These are phyloP conservation scores for Emericellopsis terricola DNA, from an alignment of 495 filamentous ascomycete species.

Conservation along the genomic window DNA sequence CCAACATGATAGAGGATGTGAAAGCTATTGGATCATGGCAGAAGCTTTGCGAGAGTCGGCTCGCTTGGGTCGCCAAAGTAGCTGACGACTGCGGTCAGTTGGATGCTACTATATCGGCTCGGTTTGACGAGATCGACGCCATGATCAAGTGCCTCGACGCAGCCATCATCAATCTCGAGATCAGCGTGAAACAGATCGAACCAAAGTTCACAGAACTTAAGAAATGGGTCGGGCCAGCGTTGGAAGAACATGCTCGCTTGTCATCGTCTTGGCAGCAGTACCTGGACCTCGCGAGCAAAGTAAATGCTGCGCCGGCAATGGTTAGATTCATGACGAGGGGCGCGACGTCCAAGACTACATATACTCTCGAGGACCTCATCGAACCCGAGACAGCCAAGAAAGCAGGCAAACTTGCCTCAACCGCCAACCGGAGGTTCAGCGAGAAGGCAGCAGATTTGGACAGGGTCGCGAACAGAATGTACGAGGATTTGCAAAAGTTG, in stretches of 20 bases:
- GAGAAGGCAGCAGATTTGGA: slow-evolving; percentile 27
- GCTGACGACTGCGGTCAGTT: slow-evolving; percentile 42
- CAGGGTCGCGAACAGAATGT: slow-evolving; percentile 23
- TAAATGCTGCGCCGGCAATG: slow-evolving; percentile 35
- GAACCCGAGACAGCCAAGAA: slow-evolving; percentile 45
- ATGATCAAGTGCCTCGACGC: slow-evolving; percentile 58
- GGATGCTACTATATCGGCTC: slow-evolving; percentile 25
- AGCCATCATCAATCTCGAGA: slow-evolving; percentile 63
- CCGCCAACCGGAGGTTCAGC: slow-evolving; percentile 25
- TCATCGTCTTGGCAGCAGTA: slow-evolving; percentile 51
- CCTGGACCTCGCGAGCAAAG: slow-evolving; percentile 38
- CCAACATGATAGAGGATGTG: slow-evolving; percentile 54
- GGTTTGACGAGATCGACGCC: slow-evolving; percentile 47
- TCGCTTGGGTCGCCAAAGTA: slow-evolving; percentile 55
- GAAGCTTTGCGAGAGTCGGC: slow-evolving; percentile 54
- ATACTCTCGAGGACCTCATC: slow-evolving; percentile 54
- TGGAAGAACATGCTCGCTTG: slow-evolving; percentile 50
- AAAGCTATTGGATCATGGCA: slow-evolving; percentile 69
- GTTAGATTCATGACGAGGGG: slow-evolving; percentile 34
- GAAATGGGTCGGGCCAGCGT: slow-evolving; percentile 49
- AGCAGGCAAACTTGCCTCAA: slow-evolving; percentile 35
- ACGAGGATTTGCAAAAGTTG: slow-evolving; percentile 25
- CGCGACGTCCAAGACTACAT: slow-evolving; percentile 20
- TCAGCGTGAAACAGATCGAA: slow-evolving; percentile 55
- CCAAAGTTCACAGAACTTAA: slow-evolving; percentile 56